Base-by-base conservation (phyloP, 2,329 filamentous ascomycete species). In the Colletotrichum lindemuthianum region DNA sequence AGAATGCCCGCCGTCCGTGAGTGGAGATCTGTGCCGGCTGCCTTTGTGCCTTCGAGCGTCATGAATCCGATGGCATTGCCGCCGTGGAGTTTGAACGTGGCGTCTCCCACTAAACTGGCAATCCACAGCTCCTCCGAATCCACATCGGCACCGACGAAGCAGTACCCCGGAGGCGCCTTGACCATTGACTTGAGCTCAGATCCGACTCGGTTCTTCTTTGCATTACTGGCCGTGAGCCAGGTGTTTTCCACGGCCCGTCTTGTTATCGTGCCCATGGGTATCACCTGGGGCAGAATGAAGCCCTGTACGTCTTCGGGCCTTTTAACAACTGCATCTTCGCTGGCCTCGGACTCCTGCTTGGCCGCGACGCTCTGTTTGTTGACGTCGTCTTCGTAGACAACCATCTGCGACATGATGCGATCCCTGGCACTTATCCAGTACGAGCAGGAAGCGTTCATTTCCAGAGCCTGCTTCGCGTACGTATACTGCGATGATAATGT, bases 101-200 rank as follows among this genome's bases (percentile, higher is more conserved):
- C 92, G 75, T 99, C 96, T 32, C 96, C 96, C 2, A 99, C 88
- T 2, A 99, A 84, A 76, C 93, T 97, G 4, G 96, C 96, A 72
- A 99, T 99, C 96, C 96, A 99, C 7, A 99, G 84, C 76, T 99
- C 96, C 75, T 99, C 90, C 2, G 94, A 97, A 74, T 99, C 96
- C 5, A 99, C 96, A 78, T 99, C 96, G 5, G 96, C 96, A 34
- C 96, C 96, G 13, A 99, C 96, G 74, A 99, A 97, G 69, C 86
- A 90, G 73, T 98, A 97, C 7, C 95, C 96, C 13, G 90, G 86
- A 0, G 96, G 96, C 12, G 96, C 94, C 72, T 90, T 91, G 69
- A 99, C 89, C 93, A 99, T 98, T 12, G 95, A 92, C 76, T 99
- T 99, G 32, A 99, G 83, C 75, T 99, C 96, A 0, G 96, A 99